A percentile compares a stretch with the other conserved stretches of the same genome.
Evolutionary conservation across 768 basidiomycete species (phyloP).

Genomic region (Mrakia blollopis): DNA sequence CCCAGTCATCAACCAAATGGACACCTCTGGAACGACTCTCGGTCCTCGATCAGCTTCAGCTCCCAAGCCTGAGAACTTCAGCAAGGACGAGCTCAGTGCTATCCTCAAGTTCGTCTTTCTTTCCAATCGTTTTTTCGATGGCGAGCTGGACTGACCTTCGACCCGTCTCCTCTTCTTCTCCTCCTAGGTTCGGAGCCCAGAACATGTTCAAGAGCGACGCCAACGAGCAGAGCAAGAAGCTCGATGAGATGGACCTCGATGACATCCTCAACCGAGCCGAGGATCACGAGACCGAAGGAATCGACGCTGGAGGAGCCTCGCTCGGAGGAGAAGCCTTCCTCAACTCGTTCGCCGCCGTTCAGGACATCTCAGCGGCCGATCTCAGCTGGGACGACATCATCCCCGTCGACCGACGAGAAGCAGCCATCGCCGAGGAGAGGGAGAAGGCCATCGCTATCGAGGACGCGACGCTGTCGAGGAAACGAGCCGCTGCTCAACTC

Average conservation of each 20-base stretch:
- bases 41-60: constrained; percentile 44
- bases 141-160: background rate
- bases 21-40: constrained; percentile 94
- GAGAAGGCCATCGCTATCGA: constrained; percentile 48
- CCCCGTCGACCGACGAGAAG: constrained; percentile 81
- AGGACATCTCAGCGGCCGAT: constrained; percentile 90
- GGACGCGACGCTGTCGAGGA: constrained; percentile 50
- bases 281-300: constrained; percentile 88
- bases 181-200: constrained; percentile 73
- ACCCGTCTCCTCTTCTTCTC: background rate
- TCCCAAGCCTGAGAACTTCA: constrained; percentile 70
- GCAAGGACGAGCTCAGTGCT: constrained; percentile 93
- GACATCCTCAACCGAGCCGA: constrained; percentile 96
- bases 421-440: constrained; percentile 74
- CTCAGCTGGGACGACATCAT: constrained; percentile 96
- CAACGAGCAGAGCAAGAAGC: constrained; percentile 81
- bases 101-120: constrained; percentile 63
- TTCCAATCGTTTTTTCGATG: background rate
- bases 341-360: constrained; percentile 88
- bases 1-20: constrained; percentile 99
- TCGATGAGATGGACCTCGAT: constrained; percentile 98
- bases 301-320: constrained; percentile 77
- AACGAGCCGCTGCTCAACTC: constrained; percentile 73
- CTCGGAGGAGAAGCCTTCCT: constrained; percentile 98
- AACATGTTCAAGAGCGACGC: constrained; percentile 99